Conservation (phyloP, 2,329 filamentous ascomycete species). For the Colletotrichum gigasporum region DNA sequence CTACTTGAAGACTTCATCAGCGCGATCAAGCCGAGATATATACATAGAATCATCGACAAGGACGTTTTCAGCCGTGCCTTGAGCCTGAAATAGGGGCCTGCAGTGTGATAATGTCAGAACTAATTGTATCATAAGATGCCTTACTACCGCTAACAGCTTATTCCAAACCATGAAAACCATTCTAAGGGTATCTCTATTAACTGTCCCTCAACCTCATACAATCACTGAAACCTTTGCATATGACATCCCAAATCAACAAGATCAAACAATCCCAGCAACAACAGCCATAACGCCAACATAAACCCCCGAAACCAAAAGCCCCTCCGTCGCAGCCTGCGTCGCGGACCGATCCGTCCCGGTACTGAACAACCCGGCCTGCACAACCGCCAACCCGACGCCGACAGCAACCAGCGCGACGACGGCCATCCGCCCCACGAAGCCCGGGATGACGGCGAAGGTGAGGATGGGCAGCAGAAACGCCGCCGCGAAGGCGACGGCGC, state of each 20-base stretch:
- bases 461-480: conserved; percentile 66
- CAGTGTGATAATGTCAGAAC: too few relatives aligned
- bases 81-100: too few relatives aligned
- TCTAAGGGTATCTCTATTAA: background rate
- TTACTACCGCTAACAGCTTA: too few relatives aligned
- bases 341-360: conserved; percentile 34
- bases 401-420: conserved; percentile 63
- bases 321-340: conserved; percentile 23
- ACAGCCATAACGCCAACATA: conserved; percentile 49
- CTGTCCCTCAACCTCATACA: too few relatives aligned
- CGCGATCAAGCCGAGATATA: too few relatives aligned
- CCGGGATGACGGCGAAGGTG: conserved; percentile 65
- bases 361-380: conserved; percentile 41
- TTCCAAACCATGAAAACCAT: background rate
- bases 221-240: too few relatives aligned
- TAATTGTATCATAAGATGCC: too few relatives aligned
- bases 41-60: too few relatives aligned
- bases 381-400: conserved; percentile 47
- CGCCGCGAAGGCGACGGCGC: conserved; percentile 57
- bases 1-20: too few relatives aligned
- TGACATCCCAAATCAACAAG: background rate
- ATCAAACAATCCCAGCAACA: conserved; percentile 39
- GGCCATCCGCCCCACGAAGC: conserved; percentile 65
- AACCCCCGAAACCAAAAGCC: conserved; percentile 40
- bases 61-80: too few relatives aligned